phyloP scores from a whole-genome alignment of 306 rosid genomes.

The Canavalia gladiata region DNA sequence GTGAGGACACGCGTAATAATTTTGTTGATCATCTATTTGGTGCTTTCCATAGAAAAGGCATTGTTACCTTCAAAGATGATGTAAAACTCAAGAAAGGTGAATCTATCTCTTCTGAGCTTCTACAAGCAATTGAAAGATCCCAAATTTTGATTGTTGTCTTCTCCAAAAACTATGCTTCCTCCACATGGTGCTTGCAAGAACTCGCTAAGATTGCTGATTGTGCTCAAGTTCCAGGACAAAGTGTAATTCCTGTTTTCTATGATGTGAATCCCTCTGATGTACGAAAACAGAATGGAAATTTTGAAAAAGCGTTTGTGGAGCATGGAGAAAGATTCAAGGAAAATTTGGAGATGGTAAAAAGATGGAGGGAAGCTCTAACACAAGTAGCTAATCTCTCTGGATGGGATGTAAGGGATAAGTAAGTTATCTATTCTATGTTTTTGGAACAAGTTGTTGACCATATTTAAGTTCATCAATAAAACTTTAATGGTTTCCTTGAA shows the following conservation, averaged over 20 bases:
- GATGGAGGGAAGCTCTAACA: slow-evolving; percentile 11
- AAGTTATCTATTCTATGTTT: not conserved
- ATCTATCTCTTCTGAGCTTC: not conserved
- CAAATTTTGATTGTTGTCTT: slow-evolving; percentile 22
- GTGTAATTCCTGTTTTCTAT: slow-evolving; percentile 33
- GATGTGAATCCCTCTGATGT: slow-evolving; percentile 47
- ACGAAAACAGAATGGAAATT: slow-evolving; percentile 3
- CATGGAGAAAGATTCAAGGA: slow-evolving; percentile 31
- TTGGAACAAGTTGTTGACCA: no score
- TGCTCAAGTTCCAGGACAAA: not conserved
- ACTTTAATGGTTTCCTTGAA: no score
- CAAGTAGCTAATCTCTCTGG: not conserved
- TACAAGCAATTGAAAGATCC: slow-evolving; percentile 38
- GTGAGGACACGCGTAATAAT: not conserved
- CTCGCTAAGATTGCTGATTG: slow-evolving; percentile 13
- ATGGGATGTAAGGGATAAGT: slow-evolving; percentile 9
- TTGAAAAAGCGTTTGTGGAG: not conserved
- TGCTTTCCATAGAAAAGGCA: not conserved
- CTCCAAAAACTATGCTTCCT: slow-evolving; percentile 37
- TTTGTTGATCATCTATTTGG: slow-evolving; percentile 37
- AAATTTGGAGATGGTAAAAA: not conserved
- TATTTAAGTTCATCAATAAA: no score
- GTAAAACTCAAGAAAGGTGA: slow-evolving; percentile 21
- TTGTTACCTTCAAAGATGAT: slow-evolving; percentile 11
- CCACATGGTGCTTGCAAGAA: slow-evolving; percentile 52